Evolutionary conservation across 2,329 filamentous ascomycete genomes (phyloP).

Genomic region (Conoideocrella luteorostrata): DNA sequence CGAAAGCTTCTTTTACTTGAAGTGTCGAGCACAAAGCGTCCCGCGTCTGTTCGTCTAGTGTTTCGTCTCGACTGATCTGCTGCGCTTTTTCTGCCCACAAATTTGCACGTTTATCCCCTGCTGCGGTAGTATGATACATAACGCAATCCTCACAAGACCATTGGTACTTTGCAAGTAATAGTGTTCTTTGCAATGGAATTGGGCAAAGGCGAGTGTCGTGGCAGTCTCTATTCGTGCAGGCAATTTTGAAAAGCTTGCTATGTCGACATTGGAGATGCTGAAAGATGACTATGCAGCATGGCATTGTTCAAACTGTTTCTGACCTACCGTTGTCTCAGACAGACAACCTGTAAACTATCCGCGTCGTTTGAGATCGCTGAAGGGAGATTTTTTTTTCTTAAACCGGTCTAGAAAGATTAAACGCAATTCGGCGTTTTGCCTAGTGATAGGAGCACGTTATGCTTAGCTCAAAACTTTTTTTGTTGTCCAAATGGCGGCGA

Average conservation of each 20-base stretch:
- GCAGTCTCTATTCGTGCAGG: constrained; percentile 20
- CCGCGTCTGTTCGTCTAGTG: background rate
- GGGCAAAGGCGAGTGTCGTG: constrained; percentile 15
- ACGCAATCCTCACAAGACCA: constrained; percentile 24
- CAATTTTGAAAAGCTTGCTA: constrained; percentile 19
- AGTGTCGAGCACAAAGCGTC: background rate
- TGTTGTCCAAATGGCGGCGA: no score
- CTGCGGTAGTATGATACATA: constrained; percentile 1
- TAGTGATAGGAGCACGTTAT: no score
- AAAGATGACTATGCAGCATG: constrained; percentile 23
- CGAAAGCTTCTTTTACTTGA: background rate
- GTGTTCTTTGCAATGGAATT: constrained; percentile 10
- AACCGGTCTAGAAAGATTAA: no score
- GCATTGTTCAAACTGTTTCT: no score
- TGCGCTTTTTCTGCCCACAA: constrained; percentile 8
- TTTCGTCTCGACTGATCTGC: background rate
- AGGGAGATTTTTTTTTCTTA: no score
- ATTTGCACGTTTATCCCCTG: constrained; percentile 8
- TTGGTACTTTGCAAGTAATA: constrained; percentile 18
- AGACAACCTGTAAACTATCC: no score
- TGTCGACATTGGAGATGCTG: constrained; percentile 20
- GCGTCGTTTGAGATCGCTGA: no score
- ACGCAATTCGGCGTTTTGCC: no score
- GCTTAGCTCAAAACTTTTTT: no score
- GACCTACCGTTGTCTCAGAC: no score